phyloP scores from a whole-genome alignment of 805 yeast species.

The Candida morakotiae region DNA sequence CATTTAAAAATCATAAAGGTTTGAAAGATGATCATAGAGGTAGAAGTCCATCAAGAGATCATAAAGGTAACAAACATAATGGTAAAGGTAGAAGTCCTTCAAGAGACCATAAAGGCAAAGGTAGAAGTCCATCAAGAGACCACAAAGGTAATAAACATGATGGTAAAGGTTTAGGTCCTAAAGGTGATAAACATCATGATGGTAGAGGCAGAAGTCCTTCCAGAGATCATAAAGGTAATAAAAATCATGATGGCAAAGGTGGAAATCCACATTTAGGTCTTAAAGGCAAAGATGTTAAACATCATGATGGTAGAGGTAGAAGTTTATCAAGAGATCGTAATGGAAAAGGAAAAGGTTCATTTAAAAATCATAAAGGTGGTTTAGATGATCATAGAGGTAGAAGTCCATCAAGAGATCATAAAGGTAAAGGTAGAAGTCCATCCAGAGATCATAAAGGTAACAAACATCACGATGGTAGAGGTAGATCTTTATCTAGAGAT shows the following conservation, averaged over 20 bases:
- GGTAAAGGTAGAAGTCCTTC: not conserved
- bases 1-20: not conserved
- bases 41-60: not conserved
- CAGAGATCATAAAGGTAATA: not conserved
- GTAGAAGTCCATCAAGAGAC: not conserved
- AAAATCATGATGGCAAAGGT: not conserved
- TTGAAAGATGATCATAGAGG: not conserved
- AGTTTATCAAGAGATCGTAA: not conserved
- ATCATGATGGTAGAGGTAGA: not conserved
- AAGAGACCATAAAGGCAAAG: not conserved
- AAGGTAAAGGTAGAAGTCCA: not conserved
- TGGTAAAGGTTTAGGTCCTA: not conserved
- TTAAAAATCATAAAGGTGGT: not conserved
- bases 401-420: too few relatives aligned
- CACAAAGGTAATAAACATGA: not conserved
- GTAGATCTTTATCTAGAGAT: not conserved
- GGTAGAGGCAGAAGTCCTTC: not conserved
- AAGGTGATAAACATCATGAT: not conserved
- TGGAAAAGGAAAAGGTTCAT: not conserved
- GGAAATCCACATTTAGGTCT: not conserved
- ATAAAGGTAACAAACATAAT: not conserved
- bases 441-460: not conserved
- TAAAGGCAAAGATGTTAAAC: not conserved
- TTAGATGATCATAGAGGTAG: not conserved
- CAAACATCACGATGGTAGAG: not conserved